Evolutionary conservation across 345 rosid genomes (phyloP).

Genomic region (Capsella bursapastoris): DNA sequence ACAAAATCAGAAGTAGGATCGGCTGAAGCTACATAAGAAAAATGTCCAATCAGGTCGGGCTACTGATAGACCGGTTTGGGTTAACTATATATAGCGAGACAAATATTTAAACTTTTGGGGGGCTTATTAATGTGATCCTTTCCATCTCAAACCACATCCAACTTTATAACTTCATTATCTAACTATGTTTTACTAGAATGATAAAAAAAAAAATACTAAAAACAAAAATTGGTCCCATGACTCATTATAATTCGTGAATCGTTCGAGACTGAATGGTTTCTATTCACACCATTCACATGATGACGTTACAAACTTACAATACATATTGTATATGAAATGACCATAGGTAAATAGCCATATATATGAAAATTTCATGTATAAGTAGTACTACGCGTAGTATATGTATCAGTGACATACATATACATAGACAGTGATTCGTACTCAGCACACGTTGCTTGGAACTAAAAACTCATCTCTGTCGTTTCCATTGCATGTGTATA

Average conservation of each 20-base stretch:
- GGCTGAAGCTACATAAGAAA: constrained; percentile 31
- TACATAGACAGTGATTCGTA: constrained; percentile 20
- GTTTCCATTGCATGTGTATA: background rate
- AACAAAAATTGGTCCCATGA: background rate
- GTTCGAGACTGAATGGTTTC: background rate
- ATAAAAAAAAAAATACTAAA: background rate
- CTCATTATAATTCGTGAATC: background rate
- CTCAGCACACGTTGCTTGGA: constrained; percentile 33
- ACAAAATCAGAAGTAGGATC: constrained; percentile 17
- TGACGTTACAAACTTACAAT: background rate
- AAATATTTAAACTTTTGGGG: background rate
- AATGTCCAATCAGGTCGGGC: constrained; percentile 47
- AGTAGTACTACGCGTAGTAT: background rate
- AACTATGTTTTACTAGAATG: background rate
- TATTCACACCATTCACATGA: background rate
- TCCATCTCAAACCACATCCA: constrained; percentile 29
- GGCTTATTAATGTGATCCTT: constrained; percentile 23
- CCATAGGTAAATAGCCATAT: background rate
- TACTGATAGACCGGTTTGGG: constrained; percentile 40
- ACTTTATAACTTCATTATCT: background rate
- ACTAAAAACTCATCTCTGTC: constrained; percentile 31
- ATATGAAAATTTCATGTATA: background rate
- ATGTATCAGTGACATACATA: constrained; percentile 2
- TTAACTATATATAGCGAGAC: constrained; percentile 41
- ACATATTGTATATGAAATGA: background rate